Evolutionary conservation across 192 early-diverging fungal genomes (phyloP).

Genomic region (Backusella morwellensis): DNA sequence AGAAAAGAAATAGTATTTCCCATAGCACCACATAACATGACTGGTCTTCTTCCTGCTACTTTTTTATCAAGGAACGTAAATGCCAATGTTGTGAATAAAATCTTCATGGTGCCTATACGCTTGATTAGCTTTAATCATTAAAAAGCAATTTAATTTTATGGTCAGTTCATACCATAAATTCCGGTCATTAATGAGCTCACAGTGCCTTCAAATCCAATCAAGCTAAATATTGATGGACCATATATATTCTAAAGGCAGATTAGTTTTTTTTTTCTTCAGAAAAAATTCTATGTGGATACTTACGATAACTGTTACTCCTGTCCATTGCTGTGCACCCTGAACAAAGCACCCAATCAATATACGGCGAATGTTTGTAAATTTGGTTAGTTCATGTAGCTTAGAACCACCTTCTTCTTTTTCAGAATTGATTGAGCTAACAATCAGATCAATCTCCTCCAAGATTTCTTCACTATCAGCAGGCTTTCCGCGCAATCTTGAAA

Average conservation of each 20-base stretch:
- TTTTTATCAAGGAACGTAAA: conserved; percentile 3
- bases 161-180: neutral
- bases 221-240: neutral
- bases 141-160: neutral
- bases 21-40: neutral
- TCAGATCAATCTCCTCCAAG: neutral
- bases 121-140: neutral
- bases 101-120: neutral
- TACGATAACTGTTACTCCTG: conserved; percentile 1
- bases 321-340: conserved; percentile 6
- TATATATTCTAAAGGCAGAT: neutral
- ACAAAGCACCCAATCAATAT: conserved; percentile 4
- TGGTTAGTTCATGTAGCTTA: neutral
- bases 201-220: neutral
- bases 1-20: neutral
- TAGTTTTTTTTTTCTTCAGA: neutral
- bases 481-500: neutral
- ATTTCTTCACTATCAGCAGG: neutral
- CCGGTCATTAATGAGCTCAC: conserved; percentile 6
- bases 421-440: neutral
- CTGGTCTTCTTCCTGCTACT: neutral
- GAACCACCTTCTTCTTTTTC: conserved; percentile 2
- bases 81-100: neutral
- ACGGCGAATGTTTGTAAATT: neutral
- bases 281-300: neutral